A percentile compares a stretch with the other conserved stretches of the same genome.
Conservation (phyloP, 306 rosid species). For the Vicia sativa region DNA sequence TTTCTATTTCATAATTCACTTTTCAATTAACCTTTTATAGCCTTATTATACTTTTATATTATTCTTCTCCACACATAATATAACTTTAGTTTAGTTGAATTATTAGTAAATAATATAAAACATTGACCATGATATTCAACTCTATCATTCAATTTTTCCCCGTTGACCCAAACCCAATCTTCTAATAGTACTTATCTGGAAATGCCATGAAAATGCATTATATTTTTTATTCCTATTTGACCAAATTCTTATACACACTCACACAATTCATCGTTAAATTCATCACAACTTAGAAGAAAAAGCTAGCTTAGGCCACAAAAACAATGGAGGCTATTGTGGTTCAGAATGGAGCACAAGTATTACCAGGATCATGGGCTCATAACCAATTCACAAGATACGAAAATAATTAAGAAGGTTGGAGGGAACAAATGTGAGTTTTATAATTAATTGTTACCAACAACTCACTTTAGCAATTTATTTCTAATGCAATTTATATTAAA, state of each 20-base stretch:
- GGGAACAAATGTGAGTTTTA: constrained; percentile 36
- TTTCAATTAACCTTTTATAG: neutral
- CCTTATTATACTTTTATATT: too few species aligned
- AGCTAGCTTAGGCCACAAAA: neutral
- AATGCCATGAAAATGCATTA: neutral
- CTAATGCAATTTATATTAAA: too few species aligned
- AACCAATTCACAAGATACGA: neutral
- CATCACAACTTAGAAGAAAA: constrained; percentile 1
- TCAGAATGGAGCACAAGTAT: neutral
- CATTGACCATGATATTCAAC: neutral
- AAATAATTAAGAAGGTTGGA: neutral
- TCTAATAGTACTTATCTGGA: neutral
- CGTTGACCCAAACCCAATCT: neutral
- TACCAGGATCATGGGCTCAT: neutral
- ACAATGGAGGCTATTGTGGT: neutral
- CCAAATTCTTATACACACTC: neutral
- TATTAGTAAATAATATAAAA: neutral
- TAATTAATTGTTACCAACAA: too few species aligned
- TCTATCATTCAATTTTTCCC: neutral
- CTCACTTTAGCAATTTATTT: too few species aligned
- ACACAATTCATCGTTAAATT: neutral
- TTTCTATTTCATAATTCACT: neutral
- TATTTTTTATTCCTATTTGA: neutral
- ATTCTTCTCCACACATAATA: too few species aligned
- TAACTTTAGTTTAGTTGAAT: too few species aligned